Percentiles rank a stretch among this genome's conserved stretches.
phyloP scores from a whole-genome alignment of 2,329 filamentous ascomycete genomes.

The Cryphonectria radicalis region DNA sequence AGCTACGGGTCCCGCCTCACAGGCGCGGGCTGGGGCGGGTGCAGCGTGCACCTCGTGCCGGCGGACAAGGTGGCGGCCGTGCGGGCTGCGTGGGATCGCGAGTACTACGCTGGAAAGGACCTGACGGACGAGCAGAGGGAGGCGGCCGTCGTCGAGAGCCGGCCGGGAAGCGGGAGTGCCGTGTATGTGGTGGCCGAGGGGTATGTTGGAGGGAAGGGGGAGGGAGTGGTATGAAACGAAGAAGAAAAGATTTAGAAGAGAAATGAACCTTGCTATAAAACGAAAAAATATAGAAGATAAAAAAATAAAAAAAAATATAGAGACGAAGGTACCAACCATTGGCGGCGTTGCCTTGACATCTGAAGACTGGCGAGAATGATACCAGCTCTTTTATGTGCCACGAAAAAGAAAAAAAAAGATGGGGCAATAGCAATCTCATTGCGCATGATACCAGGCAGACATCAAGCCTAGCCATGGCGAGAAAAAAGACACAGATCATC shows the following conservation, averaged over 20 bases:
- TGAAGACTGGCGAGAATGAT: too few relatives aligned
- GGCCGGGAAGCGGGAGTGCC: slow-evolving; percentile 76
- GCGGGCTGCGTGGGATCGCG: slow-evolving; percentile 73
- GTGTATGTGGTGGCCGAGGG: slow-evolving; percentile 49
- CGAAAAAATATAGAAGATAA: background rate
- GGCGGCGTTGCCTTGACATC: too few relatives aligned
- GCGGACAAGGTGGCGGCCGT: slow-evolving; percentile 80
- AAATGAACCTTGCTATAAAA: background rate
- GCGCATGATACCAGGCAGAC: background rate
- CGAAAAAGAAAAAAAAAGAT: background rate
- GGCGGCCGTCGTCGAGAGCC: slow-evolving; percentile 84
- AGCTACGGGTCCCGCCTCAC: slow-evolving; percentile 86
- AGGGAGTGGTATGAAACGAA: background rate
- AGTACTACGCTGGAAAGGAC: slow-evolving; percentile 77
- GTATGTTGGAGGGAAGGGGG: background rate
- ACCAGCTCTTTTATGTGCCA: too few relatives aligned
- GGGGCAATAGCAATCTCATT: background rate
- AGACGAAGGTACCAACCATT: too few relatives aligned
- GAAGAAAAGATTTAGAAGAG: too few relatives aligned
- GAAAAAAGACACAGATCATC: background rate
- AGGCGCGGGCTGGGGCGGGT: slow-evolving; percentile 96
- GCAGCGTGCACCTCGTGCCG: slow-evolving; percentile 90
- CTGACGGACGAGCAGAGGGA: slow-evolving; percentile 72
- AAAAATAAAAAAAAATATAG: background rate
- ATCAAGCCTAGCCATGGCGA: background rate